These are phyloP conservation scores for Phytophthora crassamura DNA, from an alignment of 352 stramenopile species.

Conservation along the genomic window DNA sequence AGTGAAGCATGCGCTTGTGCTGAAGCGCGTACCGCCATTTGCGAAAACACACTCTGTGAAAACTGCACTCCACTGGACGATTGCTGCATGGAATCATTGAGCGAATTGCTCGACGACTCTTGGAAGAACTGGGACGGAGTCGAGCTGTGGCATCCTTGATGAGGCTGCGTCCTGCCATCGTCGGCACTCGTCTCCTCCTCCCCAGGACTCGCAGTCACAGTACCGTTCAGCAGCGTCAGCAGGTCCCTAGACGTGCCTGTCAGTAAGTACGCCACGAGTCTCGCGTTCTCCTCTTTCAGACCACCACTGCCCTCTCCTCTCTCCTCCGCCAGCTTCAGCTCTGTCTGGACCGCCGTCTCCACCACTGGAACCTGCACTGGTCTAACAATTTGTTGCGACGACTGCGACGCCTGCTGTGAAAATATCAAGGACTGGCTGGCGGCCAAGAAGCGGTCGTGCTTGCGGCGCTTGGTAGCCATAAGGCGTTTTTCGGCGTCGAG, in stretches of 20 bases:
- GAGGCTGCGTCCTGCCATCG: constrained; percentile 22
- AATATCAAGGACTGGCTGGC: constrained; percentile 54
- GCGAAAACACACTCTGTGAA: constrained; percentile 70
- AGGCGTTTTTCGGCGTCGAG: constrained; percentile 70
- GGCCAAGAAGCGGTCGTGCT: constrained; percentile 57
- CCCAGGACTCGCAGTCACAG: background rate
- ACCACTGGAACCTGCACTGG: constrained; percentile 19
- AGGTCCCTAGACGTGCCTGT: constrained; percentile 40
- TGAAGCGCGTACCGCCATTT: constrained; percentile 47
- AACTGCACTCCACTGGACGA: constrained; percentile 30
- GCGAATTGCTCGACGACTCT: constrained; percentile 29
- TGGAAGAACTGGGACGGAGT: constrained; percentile 29
- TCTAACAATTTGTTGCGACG: constrained; percentile 19
- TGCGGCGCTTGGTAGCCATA: constrained; percentile 70
- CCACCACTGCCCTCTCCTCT: background rate
- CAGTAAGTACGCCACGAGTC: constrained; percentile 52
- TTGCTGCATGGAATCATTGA: constrained; percentile 37
- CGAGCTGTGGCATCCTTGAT: constrained; percentile 22
- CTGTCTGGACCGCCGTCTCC: constrained; percentile 52
- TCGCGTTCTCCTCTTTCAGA: constrained; percentile 44
- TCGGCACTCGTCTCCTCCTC: constrained; percentile 12
- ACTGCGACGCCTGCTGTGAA: constrained; percentile 32
- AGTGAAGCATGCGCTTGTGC: constrained; percentile 48
- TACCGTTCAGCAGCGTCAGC: constrained; percentile 39
- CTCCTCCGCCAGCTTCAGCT: constrained; percentile 11